phyloP scores from a whole-genome alignment of 1,284 basidiomycete genomes.

The Farysia itapuensis region DNA sequence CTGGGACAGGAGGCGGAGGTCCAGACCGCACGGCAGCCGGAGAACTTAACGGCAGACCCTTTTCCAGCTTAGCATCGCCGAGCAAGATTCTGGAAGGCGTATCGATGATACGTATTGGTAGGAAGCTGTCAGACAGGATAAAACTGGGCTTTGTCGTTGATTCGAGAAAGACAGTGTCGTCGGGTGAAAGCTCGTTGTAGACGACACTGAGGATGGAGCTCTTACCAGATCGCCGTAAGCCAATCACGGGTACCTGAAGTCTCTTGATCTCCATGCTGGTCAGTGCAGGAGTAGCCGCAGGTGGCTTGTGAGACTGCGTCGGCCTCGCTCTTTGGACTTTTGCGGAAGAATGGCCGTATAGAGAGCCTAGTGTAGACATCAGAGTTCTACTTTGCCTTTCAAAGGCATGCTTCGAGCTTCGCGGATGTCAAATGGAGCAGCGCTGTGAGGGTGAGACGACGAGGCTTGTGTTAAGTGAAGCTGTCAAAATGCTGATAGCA shows the following conservation, averaged over 20 bases:
- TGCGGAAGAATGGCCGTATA: conserved; percentile 4
- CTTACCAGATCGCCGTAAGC: conserved; percentile 70
- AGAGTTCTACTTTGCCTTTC: too few species aligned
- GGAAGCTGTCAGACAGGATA: conserved; percentile 70
- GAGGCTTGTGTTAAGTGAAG: too few species aligned
- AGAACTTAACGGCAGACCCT: conserved; percentile 22
- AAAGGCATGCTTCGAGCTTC: too few species aligned
- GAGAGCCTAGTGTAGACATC: conserved; percentile 7
- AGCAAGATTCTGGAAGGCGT: conserved; percentile 75
- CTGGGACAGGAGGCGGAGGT: conserved; percentile 24
- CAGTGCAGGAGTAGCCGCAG: not conserved
- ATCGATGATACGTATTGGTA: conserved; percentile 93
- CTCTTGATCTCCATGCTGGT: conserved; percentile 1
- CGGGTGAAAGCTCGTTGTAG: conserved; percentile 79
- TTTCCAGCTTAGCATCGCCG: conserved; percentile 21
- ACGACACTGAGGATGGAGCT: conserved; percentile 88
- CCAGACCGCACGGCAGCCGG: conserved; percentile 8
- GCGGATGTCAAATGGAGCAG: too few species aligned
- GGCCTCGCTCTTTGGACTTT: not conserved
- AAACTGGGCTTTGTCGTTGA: conserved; percentile 47
- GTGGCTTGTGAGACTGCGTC: not conserved
- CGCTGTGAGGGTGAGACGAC: too few species aligned
- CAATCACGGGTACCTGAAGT: conserved; percentile 35
- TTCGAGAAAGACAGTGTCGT: conserved; percentile 89
- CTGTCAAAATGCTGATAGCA: too few species aligned